A percentile compares a stretch with the other conserved stretches of the same genome.
Evolutionary conservation across 306 rosid species (phyloP).

Genomic region (Prinsepia uniflora): DNA sequence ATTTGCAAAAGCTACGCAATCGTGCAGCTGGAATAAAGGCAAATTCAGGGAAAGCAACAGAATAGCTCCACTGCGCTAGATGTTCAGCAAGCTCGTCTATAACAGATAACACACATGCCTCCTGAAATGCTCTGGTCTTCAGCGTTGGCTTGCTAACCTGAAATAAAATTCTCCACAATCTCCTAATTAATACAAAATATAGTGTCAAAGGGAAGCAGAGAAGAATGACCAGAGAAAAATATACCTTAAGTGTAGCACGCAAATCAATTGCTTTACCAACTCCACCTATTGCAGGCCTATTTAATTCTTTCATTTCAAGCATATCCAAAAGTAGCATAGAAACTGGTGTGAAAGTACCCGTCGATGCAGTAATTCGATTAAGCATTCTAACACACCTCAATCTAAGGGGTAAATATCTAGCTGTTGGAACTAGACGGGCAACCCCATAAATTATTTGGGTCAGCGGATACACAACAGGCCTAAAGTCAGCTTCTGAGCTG

Average conservation of each 20-base stretch:
- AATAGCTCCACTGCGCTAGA: slow-evolving; percentile 86
- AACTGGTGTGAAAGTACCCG: slow-evolving; percentile 67
- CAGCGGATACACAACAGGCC: slow-evolving; percentile 84
- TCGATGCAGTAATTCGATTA: slow-evolving; percentile 65
- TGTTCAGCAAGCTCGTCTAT: slow-evolving; percentile 90
- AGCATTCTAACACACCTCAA: slow-evolving; percentile 80
- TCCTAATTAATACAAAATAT: slow-evolving; percentile 5
- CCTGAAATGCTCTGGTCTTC: slow-evolving; percentile 94
- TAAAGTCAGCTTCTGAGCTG: slow-evolving; percentile 66
- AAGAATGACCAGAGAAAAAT: not conserved
- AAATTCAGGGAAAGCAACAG: slow-evolving; percentile 78
- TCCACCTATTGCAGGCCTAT: slow-evolving; percentile 75
- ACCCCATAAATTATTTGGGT: slow-evolving; percentile 83
- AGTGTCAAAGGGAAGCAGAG: slow-evolving; percentile 1
- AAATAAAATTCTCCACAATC: slow-evolving; percentile 22
- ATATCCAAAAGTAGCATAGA: slow-evolving; percentile 90
- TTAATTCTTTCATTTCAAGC: slow-evolving; percentile 95
- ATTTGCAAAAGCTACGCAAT: slow-evolving; percentile 75
- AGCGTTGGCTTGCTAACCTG: slow-evolving; percentile 82
- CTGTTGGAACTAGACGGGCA: slow-evolving; percentile 87
- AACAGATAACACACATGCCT: slow-evolving; percentile 86
- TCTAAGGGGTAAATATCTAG: slow-evolving; percentile 81
- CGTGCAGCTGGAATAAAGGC: slow-evolving; percentile 75
- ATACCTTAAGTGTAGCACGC: slow-evolving; percentile 72
- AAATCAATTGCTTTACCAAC: slow-evolving; percentile 86